Conservation (phyloP, 805 yeast genomes). For the Saccharomycopsis sp. region DNA sequence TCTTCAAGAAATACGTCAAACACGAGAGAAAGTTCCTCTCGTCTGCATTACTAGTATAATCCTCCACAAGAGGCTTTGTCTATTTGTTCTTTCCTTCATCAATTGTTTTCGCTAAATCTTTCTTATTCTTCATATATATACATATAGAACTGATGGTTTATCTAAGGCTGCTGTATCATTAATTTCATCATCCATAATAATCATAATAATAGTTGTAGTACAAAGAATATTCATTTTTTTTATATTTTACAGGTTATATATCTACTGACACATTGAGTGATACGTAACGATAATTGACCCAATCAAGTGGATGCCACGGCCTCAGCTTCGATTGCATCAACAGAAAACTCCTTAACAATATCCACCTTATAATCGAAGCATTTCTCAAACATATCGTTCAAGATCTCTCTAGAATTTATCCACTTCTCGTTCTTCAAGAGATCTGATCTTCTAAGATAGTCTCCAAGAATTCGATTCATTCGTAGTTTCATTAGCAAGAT, state of each 20-base stretch:
- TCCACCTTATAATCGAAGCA: neutral
- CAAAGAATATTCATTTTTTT: too few species aligned
- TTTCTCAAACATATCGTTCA: neutral
- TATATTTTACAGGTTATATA: neutral
- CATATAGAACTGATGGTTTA: too few species aligned
- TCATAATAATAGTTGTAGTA: too few species aligned
- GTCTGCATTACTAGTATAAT: neutral
- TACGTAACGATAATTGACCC: neutral
- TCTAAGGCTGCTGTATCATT: too few species aligned
- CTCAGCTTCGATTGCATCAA: neutral
- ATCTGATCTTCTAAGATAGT: neutral
- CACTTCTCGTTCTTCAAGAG: neutral
- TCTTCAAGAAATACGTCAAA: constrained; percentile 44
- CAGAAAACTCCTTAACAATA: neutral
- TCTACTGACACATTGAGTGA: neutral
- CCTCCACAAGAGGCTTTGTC: too few species aligned
- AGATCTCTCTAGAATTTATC: neutral
- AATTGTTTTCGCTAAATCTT: too few species aligned
- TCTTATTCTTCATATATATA: too few species aligned
- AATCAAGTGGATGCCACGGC: too few species aligned
- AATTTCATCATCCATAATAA: too few species aligned
- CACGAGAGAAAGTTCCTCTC: neutral
- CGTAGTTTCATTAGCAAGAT: constrained; percentile 2
- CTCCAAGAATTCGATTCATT: neutral
- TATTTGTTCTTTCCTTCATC: too few species aligned